Percentiles rank a stretch among this genome's conserved stretches.
These are phyloP conservation scores for Alliaria petiolata DNA, from an alignment of 345 rosid species.

Conservation along the genomic window DNA sequence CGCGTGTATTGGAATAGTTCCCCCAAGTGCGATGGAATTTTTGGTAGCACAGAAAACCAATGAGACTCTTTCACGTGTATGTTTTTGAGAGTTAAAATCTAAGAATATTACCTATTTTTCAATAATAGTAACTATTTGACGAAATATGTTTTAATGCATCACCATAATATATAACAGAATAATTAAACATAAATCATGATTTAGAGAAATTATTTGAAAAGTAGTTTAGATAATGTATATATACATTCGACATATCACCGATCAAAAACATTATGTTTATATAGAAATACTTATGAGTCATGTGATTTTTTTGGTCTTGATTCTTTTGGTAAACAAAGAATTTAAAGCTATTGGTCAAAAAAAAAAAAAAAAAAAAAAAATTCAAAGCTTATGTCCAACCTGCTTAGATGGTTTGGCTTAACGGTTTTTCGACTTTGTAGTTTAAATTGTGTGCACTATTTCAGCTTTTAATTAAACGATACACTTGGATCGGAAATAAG, in stretches of 20 bases:
- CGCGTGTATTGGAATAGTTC: conserved; percentile 17
- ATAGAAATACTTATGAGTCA: not conserved
- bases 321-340: too few species aligned
- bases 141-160: not conserved
- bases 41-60: not conserved
- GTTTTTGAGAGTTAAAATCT: not conserved
- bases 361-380: too few species aligned
- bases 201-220: not conserved
- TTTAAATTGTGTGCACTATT: not conserved
- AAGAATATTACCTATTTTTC: too few species aligned
- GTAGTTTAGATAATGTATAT: not conserved
- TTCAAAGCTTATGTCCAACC: not conserved
- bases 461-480: not conserved
- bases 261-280: not conserved
- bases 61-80: conserved; percentile 9
- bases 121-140: not conserved
- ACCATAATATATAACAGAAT: not conserved
- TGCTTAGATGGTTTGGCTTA: not conserved
- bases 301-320: not conserved
- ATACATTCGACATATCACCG: not conserved
- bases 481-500: not conserved
- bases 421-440: not conserved
- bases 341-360: not conserved
- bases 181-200: not conserved
- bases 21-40: not conserved